Evolutionary conservation across 2,329 filamentous ascomycete species (phyloP).

Genomic region (Penicillium corylophilum): DNA sequence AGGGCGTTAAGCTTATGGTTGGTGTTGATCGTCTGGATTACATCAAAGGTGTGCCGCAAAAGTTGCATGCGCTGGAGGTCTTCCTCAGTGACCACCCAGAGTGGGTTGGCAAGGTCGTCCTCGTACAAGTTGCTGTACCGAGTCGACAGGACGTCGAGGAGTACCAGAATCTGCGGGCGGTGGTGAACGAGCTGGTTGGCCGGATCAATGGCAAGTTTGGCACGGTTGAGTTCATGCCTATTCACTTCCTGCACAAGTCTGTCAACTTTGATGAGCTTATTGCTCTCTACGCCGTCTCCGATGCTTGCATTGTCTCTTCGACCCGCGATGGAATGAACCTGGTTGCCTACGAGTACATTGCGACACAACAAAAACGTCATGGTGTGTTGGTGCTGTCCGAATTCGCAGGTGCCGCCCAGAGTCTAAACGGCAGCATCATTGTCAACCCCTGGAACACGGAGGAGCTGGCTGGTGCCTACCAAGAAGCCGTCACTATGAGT

Average conservation of each 20-base stretch:
- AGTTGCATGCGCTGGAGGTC: slow-evolving; percentile 92
- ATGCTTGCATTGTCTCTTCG: slow-evolving; percentile 87
- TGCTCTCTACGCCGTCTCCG: slow-evolving; percentile 86
- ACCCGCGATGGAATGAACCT: slow-evolving; percentile 99
- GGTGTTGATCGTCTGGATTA: slow-evolving; percentile 96
- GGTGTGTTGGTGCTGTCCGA: slow-evolving; percentile 94
- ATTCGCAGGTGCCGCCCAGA: slow-evolving; percentile 93
- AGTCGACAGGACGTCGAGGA: slow-evolving; percentile 95
- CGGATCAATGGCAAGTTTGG: slow-evolving; percentile 95
- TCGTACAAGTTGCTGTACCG: slow-evolving; percentile 94
- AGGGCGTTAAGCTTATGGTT: slow-evolving; percentile 93
- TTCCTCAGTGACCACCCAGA: slow-evolving; percentile 96
- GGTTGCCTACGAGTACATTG: slow-evolving; percentile 97
- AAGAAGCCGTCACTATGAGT: slow-evolving; percentile 95
- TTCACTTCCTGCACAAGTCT: slow-evolving; percentile 97
- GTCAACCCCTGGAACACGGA: slow-evolving; percentile 99
- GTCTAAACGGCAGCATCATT: slow-evolving; percentile 86
- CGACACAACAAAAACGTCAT: slow-evolving; percentile 83
- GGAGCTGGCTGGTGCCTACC: slow-evolving; percentile 86
- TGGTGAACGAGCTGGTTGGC: slow-evolving; percentile 94
- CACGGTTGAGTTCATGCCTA: slow-evolving; percentile 98
- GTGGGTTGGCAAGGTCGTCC: slow-evolving; percentile 95
- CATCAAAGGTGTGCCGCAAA: slow-evolving; percentile 98
- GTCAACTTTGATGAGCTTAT: slow-evolving; percentile 94
- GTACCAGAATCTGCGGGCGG: slow-evolving; percentile 91